Percentiles rank a stretch among this genome's conserved stretches.
phyloP scores from a whole-genome alignment of 352 stramenopile species.

The Pythium utonaiense region DNA sequence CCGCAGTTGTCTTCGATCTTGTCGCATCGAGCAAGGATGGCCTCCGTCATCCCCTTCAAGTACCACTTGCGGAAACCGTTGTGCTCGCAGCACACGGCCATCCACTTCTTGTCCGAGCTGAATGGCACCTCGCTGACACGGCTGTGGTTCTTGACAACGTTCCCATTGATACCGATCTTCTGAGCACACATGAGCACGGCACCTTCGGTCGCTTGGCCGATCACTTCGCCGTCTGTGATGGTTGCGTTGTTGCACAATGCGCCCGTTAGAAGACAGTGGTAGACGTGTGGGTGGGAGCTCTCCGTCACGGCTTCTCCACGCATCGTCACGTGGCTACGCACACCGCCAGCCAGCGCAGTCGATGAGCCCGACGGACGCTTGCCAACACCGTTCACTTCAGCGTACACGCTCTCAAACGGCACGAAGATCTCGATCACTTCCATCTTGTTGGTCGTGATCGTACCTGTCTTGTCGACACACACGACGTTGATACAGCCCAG shows the following conservation, averaged over 20 bases:
- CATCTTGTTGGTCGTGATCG: slow-evolving; percentile 91
- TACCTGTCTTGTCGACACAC: slow-evolving; percentile 94
- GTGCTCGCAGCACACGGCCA: slow-evolving; percentile 90
- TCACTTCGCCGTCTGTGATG: slow-evolving; percentile 63
- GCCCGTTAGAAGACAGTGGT: slow-evolving; percentile 67
- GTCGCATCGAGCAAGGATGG: slow-evolving; percentile 69
- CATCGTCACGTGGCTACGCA: slow-evolving; percentile 42
- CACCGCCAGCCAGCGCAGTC: slow-evolving; percentile 6
- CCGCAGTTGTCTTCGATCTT: slow-evolving; percentile 75
- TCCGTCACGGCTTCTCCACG: slow-evolving; percentile 61
- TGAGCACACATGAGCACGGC: slow-evolving; percentile 65
- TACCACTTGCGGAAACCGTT: slow-evolving; percentile 61
- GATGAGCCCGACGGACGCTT: slow-evolving; percentile 6
- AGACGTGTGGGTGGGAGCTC: slow-evolving; percentile 59
- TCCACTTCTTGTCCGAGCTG: slow-evolving; percentile 95
- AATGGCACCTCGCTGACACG: slow-evolving; percentile 93
- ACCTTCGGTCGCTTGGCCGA: slow-evolving; percentile 80
- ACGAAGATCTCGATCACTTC: slow-evolving; percentile 81
- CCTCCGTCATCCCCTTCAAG: slow-evolving; percentile 82
- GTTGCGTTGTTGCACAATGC: slow-evolving; percentile 78
- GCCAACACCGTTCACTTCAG: slow-evolving; percentile 61
- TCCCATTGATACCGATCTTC: slow-evolving; percentile 52
- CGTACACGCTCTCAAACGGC: slow-evolving; percentile 69
- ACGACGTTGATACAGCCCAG: slow-evolving; percentile 92
- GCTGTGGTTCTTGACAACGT: slow-evolving; percentile 44